phyloP scores from a whole-genome alignment of 257 asterid species.

The Solanum boliviense region DNA sequence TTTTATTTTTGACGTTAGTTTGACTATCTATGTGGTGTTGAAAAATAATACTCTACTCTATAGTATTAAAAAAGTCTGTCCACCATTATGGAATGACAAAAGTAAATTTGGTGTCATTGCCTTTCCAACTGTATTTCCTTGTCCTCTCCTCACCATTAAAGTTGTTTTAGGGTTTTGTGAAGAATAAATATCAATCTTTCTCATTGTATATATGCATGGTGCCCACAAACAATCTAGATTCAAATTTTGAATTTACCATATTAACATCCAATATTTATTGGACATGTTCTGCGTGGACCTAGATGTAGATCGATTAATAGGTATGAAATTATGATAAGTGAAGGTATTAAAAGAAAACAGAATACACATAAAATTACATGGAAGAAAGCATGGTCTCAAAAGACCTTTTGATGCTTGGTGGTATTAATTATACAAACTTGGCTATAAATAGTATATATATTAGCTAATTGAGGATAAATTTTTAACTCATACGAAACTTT shows the following conservation, averaged over 20 bases:
- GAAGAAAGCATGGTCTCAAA: not conserved
- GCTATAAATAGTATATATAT: too few relatives aligned
- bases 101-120: slow-evolving; percentile 20
- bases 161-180: not conserved
- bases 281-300: not conserved
- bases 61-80: slow-evolving; percentile 10
- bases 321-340: too few relatives aligned
- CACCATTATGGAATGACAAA: slow-evolving; percentile 25
- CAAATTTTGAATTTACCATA: not conserved
- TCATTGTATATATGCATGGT: not conserved
- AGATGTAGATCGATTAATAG: too few relatives aligned
- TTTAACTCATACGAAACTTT: not conserved
- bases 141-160: slow-evolving; percentile 15
- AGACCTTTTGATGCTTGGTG: not conserved
- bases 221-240: not conserved
- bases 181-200: not conserved
- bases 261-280: too few relatives aligned
- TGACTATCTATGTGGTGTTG: not conserved
- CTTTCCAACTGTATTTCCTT: slow-evolving; percentile 26
- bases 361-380: not conserved
- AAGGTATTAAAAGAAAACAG: too few relatives aligned
- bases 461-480: too few relatives aligned
- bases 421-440: too few relatives aligned
- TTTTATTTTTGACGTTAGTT: not conserved
- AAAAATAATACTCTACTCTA: not conserved